Base-by-base conservation (phyloP, 495 filamentous ascomycete species). In the Astrothelium subdiscretum region DNA sequence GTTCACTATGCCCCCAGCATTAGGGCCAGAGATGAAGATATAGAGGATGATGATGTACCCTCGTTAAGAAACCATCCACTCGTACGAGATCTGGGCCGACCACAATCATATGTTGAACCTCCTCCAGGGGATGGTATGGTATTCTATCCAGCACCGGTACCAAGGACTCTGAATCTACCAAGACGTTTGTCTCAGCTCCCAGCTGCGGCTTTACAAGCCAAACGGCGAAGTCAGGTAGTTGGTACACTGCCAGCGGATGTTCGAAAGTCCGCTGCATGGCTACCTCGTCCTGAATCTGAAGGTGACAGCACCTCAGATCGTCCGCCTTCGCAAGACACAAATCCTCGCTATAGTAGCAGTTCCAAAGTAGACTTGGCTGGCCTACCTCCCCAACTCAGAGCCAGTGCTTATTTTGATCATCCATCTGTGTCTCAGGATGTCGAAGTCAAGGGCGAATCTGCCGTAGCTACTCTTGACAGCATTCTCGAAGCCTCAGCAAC, bases 81-180 rank as follows among this genome's bases (percentile, higher is more conserved):
- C 12, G 51, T 57, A 1, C 65, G 59, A 22, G 62, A 48, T 20
- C 27, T 68, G 26, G 64, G 65, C 1, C 76, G 81, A 59, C 81
- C 85, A 24, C 75, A 81, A 64, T 80, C 83, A 24, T 87, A 85
- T 68, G 75, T 85, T 58, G 79, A 88, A 65, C 85, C 86, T 11
- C 77, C 77, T 31, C 81, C 81, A 1, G 85, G 80, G 3, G 83
- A 92, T 63, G 78, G 86, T 59, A 92, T 98, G 88, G 82, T 96
- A 10, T 97, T 85, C 72, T 98, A 98, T 70, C 94, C 94, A 15
- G 94, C 94, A 2, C 94, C 90, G 13, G 92, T 98, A 0, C 94
- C 94, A 0, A 86, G 86, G 68, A 91, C 94, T 83, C 79, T 98
- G 31, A 97, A 96, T 67, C 79, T 98, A 2, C 94, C 94, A 8